These are phyloP conservation scores for Eucalyptus sideroxylon DNA, from an alignment of 345 rosid genomes.

Conservation along the genomic window DNA sequence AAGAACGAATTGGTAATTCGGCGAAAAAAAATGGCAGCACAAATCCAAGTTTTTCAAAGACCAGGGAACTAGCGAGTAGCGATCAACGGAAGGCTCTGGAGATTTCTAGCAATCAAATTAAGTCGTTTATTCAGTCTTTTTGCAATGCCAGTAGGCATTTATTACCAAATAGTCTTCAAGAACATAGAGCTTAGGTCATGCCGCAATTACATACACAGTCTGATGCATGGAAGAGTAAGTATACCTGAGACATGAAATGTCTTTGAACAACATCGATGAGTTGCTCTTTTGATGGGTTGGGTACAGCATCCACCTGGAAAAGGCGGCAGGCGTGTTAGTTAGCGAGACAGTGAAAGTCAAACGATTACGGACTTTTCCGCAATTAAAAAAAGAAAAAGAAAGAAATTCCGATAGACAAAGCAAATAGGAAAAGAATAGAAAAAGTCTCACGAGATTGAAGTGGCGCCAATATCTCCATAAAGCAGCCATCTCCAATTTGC, in stretches of 20 bases:
- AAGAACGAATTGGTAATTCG: background rate
- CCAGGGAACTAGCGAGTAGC: background rate
- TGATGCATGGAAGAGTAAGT: background rate
- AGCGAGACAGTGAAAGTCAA: background rate
- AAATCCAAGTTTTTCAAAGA: background rate
- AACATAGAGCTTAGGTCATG: background rate
- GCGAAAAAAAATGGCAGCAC: background rate
- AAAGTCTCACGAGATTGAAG: conserved; percentile 77
- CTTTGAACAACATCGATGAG: conserved; percentile 77
- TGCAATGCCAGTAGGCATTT: background rate
- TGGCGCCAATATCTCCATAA: conserved; percentile 85
- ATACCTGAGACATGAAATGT: conserved; percentile 95
- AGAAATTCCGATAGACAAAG: background rate
- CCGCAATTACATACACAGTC: background rate
- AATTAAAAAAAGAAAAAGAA: background rate
- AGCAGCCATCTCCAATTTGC: conserved; percentile 91
- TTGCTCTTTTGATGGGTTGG: conserved; percentile 88
- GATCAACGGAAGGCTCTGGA: background rate
- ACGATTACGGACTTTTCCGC: background rate
- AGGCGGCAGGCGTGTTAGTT: background rate
- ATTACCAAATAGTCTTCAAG: background rate
- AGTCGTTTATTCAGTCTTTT: background rate
- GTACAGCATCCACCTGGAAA: conserved; percentile 65
- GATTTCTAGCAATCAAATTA: background rate
- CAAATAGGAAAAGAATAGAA: background rate